Conservation (phyloP, 2,329 filamentous ascomycete genomes). For the Aspergillus intermedius region DNA sequence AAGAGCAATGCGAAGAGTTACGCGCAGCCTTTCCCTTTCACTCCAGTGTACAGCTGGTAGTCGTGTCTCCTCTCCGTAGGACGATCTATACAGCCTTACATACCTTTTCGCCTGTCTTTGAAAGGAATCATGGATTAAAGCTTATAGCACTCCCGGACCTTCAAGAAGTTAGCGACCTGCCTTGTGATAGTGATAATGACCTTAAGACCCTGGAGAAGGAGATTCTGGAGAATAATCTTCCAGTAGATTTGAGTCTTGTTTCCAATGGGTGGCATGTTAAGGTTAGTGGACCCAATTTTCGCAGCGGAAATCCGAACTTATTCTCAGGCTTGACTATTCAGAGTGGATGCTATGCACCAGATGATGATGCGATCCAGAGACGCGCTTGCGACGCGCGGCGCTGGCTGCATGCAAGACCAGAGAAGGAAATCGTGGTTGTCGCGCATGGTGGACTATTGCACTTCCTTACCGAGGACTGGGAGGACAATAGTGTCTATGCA, state of each 20-base stretch:
- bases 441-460: slow-evolving; percentile 13
- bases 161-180: slow-evolving; percentile 65
- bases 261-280: slow-evolving; percentile 5
- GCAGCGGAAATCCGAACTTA: background rate
- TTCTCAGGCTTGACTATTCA: slow-evolving; percentile 29
- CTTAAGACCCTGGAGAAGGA: slow-evolving; percentile 48
- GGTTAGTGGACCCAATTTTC: background rate
- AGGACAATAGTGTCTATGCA: slow-evolving; percentile 41
- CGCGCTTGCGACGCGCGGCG: slow-evolving; percentile 7
- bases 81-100: slow-evolving; percentile 67
- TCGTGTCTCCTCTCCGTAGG: slow-evolving; percentile 68
- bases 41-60: slow-evolving; percentile 55
- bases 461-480: slow-evolving; percentile 42
- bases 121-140: slow-evolving; percentile 31
- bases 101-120: slow-evolving; percentile 52
- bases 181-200: slow-evolving; percentile 65
- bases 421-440: slow-evolving; percentile 12
- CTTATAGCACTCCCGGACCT: slow-evolving; percentile 62
- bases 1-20: slow-evolving; percentile 61
- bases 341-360: slow-evolving; percentile 34
- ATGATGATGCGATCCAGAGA: slow-evolving; percentile 21
- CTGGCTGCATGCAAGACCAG: slow-evolving; percentile 10
- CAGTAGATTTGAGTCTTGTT: slow-evolving; percentile 47
- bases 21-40: slow-evolving; percentile 55
- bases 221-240: slow-evolving; percentile 43